Percentiles rank a stretch among this genome's conserved stretches.
Conservation (phyloP, 139 green algal species). For the Chlamydomonas applanata region DNA sequence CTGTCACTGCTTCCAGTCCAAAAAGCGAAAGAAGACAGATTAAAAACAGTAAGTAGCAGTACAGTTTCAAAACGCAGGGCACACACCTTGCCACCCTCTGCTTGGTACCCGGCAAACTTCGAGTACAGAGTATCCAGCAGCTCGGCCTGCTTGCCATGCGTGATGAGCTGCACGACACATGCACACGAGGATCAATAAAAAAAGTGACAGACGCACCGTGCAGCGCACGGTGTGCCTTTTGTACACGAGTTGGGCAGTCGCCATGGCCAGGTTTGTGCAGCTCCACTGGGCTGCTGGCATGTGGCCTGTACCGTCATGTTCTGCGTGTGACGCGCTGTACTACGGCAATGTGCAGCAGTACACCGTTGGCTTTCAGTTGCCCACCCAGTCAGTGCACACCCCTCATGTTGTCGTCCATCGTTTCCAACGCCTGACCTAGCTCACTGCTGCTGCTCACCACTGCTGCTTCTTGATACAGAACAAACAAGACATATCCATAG, state of each 20-base stretch:
- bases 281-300: conserved; percentile 9
- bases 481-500: no score
- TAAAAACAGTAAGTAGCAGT: conserved; percentile 54
- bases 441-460: conserved; percentile 15
- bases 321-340: no score
- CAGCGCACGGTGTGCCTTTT: conserved; percentile 48
- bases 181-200: conserved; percentile 34
- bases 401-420: no score
- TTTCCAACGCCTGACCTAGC: no score
- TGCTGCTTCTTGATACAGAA: conserved; percentile 15
- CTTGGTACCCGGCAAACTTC: conserved; percentile 34
- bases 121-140: conserved; percentile 43
- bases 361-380: no score
- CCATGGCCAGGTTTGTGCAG: conserved; percentile 17
- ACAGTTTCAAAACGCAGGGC: conserved; percentile 37
- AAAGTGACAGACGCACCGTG: no score
- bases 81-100: no score
- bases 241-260: neutral
- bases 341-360: no score
- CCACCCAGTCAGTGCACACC: no score
- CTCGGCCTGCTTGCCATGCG: conserved; percentile 25
- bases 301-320: no score
- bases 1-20: no score
- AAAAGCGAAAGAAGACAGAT: neutral
- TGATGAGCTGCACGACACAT: conserved; percentile 18